These are phyloP conservation scores for Ophiostoma sp. DNA, from an alignment of 2,329 filamentous ascomycete genomes.

Conservation along the genomic window DNA sequence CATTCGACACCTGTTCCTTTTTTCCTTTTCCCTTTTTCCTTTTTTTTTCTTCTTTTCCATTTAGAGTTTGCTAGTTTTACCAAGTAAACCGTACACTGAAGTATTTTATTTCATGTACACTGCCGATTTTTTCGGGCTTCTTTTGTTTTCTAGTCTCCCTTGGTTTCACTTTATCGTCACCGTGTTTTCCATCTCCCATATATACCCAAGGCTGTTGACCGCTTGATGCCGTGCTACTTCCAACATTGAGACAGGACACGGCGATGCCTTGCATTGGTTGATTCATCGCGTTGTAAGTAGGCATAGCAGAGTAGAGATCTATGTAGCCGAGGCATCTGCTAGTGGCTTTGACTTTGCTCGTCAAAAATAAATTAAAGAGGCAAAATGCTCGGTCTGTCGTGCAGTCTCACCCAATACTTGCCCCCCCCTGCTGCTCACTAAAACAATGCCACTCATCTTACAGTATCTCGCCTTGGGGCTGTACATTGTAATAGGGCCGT, in stretches of 20 bases:
- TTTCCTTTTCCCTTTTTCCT: not conserved
- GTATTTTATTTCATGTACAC: not conserved
- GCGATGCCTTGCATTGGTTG: not conserved
- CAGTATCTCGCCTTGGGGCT: not conserved
- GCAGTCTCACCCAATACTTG: not conserved
- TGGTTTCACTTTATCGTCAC: not conserved
- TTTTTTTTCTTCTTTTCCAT: not conserved
- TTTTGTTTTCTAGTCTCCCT: not conserved
- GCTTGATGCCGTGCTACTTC: not conserved
- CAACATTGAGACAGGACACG: conserved; percentile 6
- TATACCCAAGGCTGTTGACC: not conserved
- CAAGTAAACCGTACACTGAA: not conserved
- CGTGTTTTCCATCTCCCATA: not conserved
- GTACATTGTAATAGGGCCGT: conserved; percentile 8
- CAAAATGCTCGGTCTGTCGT: not conserved
- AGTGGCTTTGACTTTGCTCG: not conserved
- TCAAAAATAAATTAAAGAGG: not conserved
- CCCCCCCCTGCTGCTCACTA: not conserved
- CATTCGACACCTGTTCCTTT: too few species aligned
- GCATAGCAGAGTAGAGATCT: not conserved
- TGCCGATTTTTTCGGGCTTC: not conserved
- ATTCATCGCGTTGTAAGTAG: not conserved
- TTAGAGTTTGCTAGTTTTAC: not conserved
- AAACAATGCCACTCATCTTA: not conserved
- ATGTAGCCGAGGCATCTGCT: not conserved